phyloP scores from a whole-genome alignment of 2,329 filamentous ascomycete genomes.

The Aspergillus latus region DNA sequence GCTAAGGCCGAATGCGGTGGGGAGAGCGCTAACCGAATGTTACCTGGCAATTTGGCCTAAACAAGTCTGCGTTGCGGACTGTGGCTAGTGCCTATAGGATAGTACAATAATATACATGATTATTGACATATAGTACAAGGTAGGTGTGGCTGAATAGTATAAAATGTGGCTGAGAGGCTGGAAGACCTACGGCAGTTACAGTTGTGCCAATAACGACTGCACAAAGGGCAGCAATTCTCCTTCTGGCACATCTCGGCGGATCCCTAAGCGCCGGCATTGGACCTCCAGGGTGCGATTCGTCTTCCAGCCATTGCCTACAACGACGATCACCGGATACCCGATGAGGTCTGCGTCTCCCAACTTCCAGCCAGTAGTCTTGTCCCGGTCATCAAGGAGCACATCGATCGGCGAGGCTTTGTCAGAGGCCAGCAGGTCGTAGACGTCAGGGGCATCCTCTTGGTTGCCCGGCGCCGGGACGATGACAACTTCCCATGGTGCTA shows the following conservation, averaged over 20 bases:
- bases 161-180: neutral
- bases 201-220: slow-evolving; percentile 45
- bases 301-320: slow-evolving; percentile 73
- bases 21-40: too few species aligned
- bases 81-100: slow-evolving; percentile 9
- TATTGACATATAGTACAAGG: neutral
- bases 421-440: slow-evolving; percentile 64
- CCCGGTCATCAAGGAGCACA: slow-evolving; percentile 72
- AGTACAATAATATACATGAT: slow-evolving; percentile 13
- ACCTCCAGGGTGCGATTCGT: slow-evolving; percentile 65
- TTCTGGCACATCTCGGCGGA: slow-evolving; percentile 61
- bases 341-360: slow-evolving; percentile 84
- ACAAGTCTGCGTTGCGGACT: neutral
- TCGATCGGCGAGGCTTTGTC: slow-evolving; percentile 51
- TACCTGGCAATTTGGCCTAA: too few species aligned
- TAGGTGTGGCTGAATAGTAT: neutral
- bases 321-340: slow-evolving; percentile 80
- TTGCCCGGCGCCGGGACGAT: slow-evolving; percentile 57
- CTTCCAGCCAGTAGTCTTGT: slow-evolving; percentile 74
- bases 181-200: slow-evolving; percentile 43
- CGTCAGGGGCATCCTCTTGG: slow-evolving; percentile 49
- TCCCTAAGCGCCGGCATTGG: slow-evolving; percentile 67
- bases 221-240: slow-evolving; percentile 52
- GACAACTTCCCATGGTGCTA: slow-evolving; percentile 79
- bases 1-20: too few species aligned